Evolutionary conservation across 202 grass and related monocot species (phyloP).

Genomic region (Digitaria exilis): DNA sequence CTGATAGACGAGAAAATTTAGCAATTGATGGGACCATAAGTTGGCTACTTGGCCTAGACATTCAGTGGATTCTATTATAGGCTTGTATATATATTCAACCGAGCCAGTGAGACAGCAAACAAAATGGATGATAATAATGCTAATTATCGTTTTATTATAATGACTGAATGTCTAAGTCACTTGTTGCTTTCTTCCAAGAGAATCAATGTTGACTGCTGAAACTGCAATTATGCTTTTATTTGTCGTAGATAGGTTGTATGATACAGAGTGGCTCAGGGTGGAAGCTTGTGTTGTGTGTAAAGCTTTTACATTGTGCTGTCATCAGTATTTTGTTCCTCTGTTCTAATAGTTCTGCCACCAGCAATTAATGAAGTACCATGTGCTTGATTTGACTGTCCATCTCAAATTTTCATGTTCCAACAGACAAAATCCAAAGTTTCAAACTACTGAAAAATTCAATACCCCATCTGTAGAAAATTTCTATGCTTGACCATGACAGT

Average conservation of each 20-base stretch:
- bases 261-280: background rate
- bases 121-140: background rate
- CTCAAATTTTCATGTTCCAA: background rate
- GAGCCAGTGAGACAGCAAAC: background rate
- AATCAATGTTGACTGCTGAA: background rate
- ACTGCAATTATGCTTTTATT: background rate
- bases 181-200: background rate
- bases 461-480: background rate
- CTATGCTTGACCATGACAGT: background rate
- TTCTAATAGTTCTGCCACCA: background rate
- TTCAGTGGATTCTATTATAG: background rate
- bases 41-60: background rate
- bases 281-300: conserved; percentile 1
- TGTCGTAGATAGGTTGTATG: background rate
- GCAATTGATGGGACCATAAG: conserved; percentile 14
- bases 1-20: background rate
- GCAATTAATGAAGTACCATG: background rate
- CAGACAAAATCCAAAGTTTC: background rate
- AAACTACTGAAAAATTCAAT: background rate
- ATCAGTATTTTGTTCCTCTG: background rate
- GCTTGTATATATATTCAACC: background rate
- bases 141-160: background rate
- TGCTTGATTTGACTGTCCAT: background rate
- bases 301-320: background rate
- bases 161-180: conserved; percentile 5